A percentile compares a stretch with the other conserved stretches of the same genome.
Evolutionary conservation across 2,329 filamentous ascomycete species (phyloP).

Genomic region (Ophiosphaerella korrae): DNA sequence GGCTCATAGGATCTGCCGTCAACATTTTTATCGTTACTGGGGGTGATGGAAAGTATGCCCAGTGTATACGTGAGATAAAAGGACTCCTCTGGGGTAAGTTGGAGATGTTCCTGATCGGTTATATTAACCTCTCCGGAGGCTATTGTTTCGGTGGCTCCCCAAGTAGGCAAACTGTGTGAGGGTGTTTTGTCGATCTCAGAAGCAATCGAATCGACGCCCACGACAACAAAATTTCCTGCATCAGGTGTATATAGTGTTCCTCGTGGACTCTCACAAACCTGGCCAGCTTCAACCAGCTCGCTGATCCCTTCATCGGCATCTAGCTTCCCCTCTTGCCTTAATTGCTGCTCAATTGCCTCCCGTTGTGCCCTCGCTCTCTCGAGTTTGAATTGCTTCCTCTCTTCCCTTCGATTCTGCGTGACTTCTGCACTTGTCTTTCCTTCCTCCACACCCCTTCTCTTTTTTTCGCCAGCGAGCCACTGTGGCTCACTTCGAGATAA

Average conservation of each 20-base stretch:
- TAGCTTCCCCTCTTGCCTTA: constrained; percentile 58
- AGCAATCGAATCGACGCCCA: constrained; percentile 12
- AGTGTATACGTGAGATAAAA: constrained; percentile 87
- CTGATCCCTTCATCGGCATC: constrained; percentile 26
- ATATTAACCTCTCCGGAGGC: constrained; percentile 19
- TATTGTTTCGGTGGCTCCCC: constrained; percentile 9
- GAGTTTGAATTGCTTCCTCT: constrained; percentile 84
- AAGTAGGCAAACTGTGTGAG: constrained; percentile 6
- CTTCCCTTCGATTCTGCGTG: constrained; percentile 76
- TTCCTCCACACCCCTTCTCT: constrained; percentile 67
- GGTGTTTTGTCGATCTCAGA: constrained; percentile 18
- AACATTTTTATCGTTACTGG: constrained; percentile 38
- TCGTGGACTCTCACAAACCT: constrained; percentile 22
- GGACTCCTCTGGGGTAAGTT: constrained; percentile 85
- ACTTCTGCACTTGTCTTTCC: constrained; percentile 79
- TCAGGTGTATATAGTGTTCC: constrained; percentile 24
- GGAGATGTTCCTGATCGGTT: constrained; percentile 76
- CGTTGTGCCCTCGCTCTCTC: constrained; percentile 88
- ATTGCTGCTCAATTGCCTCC: constrained; percentile 77
- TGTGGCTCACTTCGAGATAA: constrained; percentile 93
- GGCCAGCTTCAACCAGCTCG: constrained; percentile 38
- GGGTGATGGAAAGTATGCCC: constrained; percentile 73
- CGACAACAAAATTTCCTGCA: constrained; percentile 14
- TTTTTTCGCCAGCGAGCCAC: constrained; percentile 85
- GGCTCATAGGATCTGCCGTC: constrained; percentile 58